Evolutionary conservation across 177 flowering plant genomes (phyloP).

Genomic region (Vitis hybrid): DNA sequence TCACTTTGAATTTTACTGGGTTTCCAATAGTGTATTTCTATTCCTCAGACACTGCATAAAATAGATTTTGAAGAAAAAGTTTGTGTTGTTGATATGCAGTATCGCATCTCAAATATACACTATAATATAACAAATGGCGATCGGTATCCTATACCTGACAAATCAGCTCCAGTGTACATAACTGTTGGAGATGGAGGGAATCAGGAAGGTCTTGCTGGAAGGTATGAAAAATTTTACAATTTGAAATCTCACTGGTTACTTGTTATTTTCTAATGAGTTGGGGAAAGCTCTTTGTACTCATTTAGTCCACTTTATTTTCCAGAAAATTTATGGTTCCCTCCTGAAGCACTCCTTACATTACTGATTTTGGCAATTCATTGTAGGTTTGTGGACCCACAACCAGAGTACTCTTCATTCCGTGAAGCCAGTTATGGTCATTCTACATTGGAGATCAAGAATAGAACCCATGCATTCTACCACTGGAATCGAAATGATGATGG

Average conservation of each 20-base stretch:
- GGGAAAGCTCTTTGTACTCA: no score
- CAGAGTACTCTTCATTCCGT: constrained; percentile 90
- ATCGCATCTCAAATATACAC: constrained; percentile 79
- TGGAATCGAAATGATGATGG: constrained; percentile 97
- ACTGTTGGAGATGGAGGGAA: constrained; percentile 99
- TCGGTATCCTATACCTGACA: constrained; percentile 64
- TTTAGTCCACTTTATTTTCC: no score
- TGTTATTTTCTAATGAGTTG: no score
- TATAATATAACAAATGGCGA: constrained; percentile 69
- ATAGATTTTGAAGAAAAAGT: no score
- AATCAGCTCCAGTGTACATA: constrained; percentile 90
- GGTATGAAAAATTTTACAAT: constrained; percentile 25
- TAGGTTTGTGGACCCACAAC: constrained; percentile 86
- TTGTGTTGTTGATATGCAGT: constrained; percentile 33
- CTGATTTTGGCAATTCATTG: constrained; percentile 3
- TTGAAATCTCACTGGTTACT: no score
- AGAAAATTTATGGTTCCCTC: no score
- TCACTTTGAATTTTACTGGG: background rate
- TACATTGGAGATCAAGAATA: constrained; percentile 78
- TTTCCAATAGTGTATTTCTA: no score
- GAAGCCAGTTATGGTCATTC: constrained; percentile 96
- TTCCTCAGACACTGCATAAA: no score
- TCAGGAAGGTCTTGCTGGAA: constrained; percentile 89
- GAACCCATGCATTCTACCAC: constrained; percentile 88
- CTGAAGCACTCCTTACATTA: no score